Evolutionary conservation across 352 stramenopile species (phyloP).

Genomic region (Aphanomyces stellatus): DNA sequence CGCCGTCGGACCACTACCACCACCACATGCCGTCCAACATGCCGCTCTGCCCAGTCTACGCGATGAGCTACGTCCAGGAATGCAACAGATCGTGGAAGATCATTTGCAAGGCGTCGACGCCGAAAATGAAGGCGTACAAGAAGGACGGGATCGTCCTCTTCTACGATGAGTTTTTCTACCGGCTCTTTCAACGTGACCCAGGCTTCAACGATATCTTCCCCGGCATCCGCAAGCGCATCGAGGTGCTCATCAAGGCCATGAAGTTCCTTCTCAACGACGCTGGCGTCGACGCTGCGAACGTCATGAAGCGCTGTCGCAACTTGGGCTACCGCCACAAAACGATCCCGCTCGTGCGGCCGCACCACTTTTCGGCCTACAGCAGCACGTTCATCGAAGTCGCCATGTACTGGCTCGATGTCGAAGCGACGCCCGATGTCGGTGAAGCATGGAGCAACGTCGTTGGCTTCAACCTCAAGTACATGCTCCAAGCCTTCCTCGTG

Average conservation of each 20-base stretch:
- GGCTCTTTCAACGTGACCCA: slow-evolving; percentile 16
- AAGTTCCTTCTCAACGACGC: slow-evolving; percentile 13
- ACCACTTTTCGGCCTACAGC: slow-evolving; percentile 12
- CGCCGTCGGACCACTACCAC: slow-evolving; percentile 7
- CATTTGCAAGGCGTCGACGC: slow-evolving; percentile 10
- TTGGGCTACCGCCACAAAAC: slow-evolving; percentile 9
- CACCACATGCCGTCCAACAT: slow-evolving; percentile 20
- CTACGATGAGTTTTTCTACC: slow-evolving; percentile 20
- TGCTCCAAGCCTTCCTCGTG: slow-evolving; percentile 9
- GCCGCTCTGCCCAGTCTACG: slow-evolving; percentile 11
- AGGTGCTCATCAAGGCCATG: slow-evolving; percentile 19
- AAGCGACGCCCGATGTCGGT: slow-evolving; percentile 12
- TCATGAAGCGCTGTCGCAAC: slow-evolving; percentile 13
- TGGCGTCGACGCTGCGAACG: neutral
- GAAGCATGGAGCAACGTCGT: slow-evolving; percentile 19
- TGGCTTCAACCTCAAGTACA: slow-evolving; percentile 19
- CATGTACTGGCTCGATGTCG: slow-evolving; percentile 16
- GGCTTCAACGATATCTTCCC: slow-evolving; percentile 16
- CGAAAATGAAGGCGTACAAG: slow-evolving; percentile 8
- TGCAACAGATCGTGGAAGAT: slow-evolving; percentile 12
- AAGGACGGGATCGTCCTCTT: slow-evolving; percentile 20
- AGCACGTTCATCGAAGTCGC: slow-evolving; percentile 16
- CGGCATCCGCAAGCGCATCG: slow-evolving; percentile 19
- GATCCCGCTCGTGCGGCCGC: slow-evolving; percentile 1
- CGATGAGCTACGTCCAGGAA: neutral